Evolutionary conservation across 2,329 filamentous ascomycete genomes (phyloP).

Genomic region (Gnomoniopsis sp.): DNA sequence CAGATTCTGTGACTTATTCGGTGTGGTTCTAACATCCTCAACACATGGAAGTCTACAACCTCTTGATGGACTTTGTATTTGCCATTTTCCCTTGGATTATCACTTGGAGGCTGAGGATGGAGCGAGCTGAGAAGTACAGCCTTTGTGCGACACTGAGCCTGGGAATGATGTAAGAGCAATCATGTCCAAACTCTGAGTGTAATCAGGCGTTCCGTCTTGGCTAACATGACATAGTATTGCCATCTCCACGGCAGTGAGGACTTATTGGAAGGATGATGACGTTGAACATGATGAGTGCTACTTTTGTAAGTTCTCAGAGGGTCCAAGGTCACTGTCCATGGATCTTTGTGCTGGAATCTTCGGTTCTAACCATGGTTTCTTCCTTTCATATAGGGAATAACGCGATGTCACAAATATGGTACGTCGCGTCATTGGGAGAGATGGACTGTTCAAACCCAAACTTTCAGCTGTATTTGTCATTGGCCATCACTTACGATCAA

Average conservation of each 20-base stretch:
- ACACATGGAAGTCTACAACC: conserved; percentile 4
- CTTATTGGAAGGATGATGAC: conserved; percentile 4
- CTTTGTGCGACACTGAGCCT: conserved; percentile 6
- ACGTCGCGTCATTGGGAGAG: not conserved
- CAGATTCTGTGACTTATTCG: not conserved
- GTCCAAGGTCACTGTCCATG: too few relatives aligned
- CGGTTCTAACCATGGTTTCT: not conserved
- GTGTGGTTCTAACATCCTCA: not conserved
- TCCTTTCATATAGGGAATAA: not conserved
- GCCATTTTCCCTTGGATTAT: conserved; percentile 8
- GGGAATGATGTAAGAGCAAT: conserved; percentile 1
- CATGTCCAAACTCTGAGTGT: too few relatives aligned
- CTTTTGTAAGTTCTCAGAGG: not conserved
- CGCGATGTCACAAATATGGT: not conserved
- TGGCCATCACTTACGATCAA: not conserved
- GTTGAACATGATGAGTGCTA: not conserved
- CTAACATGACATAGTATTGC: not conserved
- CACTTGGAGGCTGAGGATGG: conserved; percentile 5
- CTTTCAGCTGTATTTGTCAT: too few relatives aligned
- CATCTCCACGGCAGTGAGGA: conserved; percentile 8
- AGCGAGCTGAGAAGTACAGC: conserved; percentile 4
- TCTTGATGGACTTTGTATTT: conserved; percentile 8
- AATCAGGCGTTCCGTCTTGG: not conserved
- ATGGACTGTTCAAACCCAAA: not conserved
- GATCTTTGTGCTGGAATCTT: not conserved